phyloP scores from a whole-genome alignment of 345 rosid genomes.

The Boechera divaricarpa region DNA sequence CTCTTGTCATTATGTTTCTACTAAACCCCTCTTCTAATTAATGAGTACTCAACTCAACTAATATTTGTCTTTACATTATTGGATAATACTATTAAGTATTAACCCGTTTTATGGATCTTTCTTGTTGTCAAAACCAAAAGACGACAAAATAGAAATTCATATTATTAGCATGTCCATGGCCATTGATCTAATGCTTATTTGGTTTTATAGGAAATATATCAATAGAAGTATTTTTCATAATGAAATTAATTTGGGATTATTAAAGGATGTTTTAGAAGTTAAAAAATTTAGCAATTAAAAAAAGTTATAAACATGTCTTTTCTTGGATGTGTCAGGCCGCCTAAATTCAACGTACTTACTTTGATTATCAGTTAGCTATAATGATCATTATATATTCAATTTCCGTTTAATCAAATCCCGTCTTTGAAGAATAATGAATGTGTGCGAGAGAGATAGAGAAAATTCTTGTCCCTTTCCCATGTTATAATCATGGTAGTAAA shows the following conservation, averaged over 20 bases:
- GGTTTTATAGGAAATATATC: not conserved
- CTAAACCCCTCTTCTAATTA: conserved; percentile 34
- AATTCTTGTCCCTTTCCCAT: conserved; percentile 30
- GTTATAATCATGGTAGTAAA: conserved; percentile 35
- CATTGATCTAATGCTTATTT: not conserved
- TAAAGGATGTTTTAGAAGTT: not conserved
- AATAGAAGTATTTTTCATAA: not conserved
- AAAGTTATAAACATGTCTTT: not conserved
- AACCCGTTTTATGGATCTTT: not conserved
- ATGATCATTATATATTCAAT: conserved; percentile 15
- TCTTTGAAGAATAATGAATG: conserved; percentile 20
- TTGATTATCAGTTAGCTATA: conserved; percentile 36
- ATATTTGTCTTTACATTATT: conserved; percentile 9
- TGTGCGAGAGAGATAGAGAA: not conserved
- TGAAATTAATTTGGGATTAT: not conserved
- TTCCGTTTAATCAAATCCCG: conserved; percentile 27
- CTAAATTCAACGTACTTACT: conserved; percentile 38
- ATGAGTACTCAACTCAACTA: conserved; percentile 11
- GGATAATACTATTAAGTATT: conserved; percentile 3
- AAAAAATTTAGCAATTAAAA: not conserved
- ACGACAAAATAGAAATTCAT: not conserved
- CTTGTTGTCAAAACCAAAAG: conserved; percentile 3
- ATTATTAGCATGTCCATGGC: conserved; percentile 4
- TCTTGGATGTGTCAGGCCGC: conserved; percentile 30
- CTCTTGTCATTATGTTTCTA: conserved; percentile 35